Conservation (phyloP, 768 basidiomycete species). For the Macrolepiota fuliginosa region DNA sequence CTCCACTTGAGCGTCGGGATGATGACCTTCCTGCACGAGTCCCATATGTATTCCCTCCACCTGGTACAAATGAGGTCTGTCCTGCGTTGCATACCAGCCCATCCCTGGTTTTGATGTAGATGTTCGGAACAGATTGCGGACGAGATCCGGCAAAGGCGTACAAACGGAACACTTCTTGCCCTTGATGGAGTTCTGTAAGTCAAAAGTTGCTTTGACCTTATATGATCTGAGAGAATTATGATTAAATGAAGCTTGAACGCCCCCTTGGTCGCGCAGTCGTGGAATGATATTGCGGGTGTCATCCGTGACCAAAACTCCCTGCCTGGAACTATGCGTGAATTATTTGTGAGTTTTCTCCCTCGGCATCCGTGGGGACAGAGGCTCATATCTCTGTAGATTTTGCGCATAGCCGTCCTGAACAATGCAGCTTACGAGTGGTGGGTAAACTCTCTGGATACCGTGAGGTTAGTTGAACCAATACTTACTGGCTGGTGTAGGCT, state of each 20-base stretch:
- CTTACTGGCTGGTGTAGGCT: conserved; percentile 27
- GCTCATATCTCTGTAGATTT: conserved; percentile 31
- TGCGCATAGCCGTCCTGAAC: conserved; percentile 50
- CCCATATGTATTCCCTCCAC: conserved; percentile 39
- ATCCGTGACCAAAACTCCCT: conserved; percentile 46
- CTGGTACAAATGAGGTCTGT: conserved; percentile 28
- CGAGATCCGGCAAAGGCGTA: conserved; percentile 30
- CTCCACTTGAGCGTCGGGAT: conserved; percentile 24
- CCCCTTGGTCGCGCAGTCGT: conserved; percentile 46
- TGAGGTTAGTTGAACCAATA: not conserved
- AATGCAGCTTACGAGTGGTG: conserved; percentile 48
- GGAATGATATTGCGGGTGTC: conserved; percentile 48
- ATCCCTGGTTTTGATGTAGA: not conserved
- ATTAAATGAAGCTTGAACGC: not conserved
- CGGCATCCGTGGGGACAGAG: not conserved
- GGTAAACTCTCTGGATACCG: not conserved
- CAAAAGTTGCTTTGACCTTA: not conserved
- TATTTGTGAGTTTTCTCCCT: conserved; percentile 36
- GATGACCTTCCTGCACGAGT: conserved; percentile 39
- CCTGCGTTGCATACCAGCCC: not conserved
- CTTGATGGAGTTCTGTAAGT: conserved; percentile 37
- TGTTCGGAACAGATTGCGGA: conserved; percentile 31
- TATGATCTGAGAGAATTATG: not conserved
- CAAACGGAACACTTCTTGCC: conserved; percentile 32
- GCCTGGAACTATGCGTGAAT: conserved; percentile 46